Conservation (phyloP, 2,329 filamentous ascomycete genomes). For the Trichophyton verrucosum region DNA sequence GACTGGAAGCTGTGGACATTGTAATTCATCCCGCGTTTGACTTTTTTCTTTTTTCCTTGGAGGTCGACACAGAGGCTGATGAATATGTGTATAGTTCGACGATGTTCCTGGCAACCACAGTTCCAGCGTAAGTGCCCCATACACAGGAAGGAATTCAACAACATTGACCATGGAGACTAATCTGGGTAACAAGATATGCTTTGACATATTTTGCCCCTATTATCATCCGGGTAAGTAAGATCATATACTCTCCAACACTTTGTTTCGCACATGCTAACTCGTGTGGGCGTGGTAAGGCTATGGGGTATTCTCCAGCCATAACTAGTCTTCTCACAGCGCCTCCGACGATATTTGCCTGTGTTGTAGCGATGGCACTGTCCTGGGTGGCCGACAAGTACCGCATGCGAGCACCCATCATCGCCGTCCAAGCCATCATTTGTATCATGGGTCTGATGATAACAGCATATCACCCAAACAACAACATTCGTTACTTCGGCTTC, state of each 20-base stretch:
- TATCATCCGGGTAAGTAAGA: slow-evolving; percentile 13
- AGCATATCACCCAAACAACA: slow-evolving; percentile 16
- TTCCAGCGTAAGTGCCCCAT: slow-evolving; percentile 6
- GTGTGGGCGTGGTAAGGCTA: slow-evolving; percentile 15
- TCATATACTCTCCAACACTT: not conserved
- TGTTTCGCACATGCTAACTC: not conserved
- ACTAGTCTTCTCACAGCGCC: slow-evolving; percentile 22
- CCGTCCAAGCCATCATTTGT: slow-evolving; percentile 17
- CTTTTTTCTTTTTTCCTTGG: no score
- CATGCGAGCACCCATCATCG: slow-evolving; percentile 18
- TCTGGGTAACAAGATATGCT: slow-evolving; percentile 4
- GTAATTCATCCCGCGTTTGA: slow-evolving; percentile 17
- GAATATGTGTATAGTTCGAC: slow-evolving; percentile 5
- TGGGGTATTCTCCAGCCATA: slow-evolving; percentile 20
- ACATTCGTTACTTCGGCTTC: slow-evolving; percentile 19
- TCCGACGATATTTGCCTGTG: slow-evolving; percentile 18
- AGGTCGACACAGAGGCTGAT: not conserved
- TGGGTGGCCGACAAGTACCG: slow-evolving; percentile 21
- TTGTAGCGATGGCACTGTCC: slow-evolving; percentile 16
- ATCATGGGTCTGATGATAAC: slow-evolving; percentile 20
- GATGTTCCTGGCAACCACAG: slow-evolving; percentile 10
- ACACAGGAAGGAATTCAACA: not conserved
- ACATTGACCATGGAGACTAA: not conserved
- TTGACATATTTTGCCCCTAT: slow-evolving; percentile 9
- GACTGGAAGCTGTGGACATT: slow-evolving; percentile 52